Evolutionary conservation across 257 asterid genomes (phyloP).

Genomic region (Phtheirospermum japonicum): DNA sequence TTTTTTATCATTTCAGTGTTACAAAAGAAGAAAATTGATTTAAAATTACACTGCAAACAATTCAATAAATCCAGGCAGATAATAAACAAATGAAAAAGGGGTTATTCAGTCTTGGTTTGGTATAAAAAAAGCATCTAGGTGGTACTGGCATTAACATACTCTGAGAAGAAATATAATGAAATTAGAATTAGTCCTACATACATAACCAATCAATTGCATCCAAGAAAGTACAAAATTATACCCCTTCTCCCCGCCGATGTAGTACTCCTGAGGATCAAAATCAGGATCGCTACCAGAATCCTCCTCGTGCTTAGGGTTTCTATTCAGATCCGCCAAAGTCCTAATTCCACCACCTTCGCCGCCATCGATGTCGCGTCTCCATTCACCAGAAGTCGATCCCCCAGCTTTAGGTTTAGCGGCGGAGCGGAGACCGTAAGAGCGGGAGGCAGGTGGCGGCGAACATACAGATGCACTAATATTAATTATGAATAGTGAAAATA

Average conservation of each 20-base stretch:
- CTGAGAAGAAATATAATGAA: no score
- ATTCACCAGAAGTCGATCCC: constrained; percentile 29
- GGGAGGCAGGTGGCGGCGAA: constrained; percentile 44
- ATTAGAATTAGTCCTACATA: no score
- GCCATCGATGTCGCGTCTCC: constrained; percentile 36
- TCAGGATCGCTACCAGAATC: no score
- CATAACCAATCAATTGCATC: no score
- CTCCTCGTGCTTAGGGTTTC: no score
- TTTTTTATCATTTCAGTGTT: no score
- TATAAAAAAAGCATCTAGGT: constrained; percentile 31
- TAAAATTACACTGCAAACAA: not conserved
- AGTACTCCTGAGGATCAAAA: no score
- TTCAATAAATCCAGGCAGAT: not conserved
- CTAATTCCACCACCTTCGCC: constrained; percentile 41
- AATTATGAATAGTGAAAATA: no score
- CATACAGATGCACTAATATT: no score
- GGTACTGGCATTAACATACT: constrained; percentile 24
- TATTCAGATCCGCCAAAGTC: constrained; percentile 70
- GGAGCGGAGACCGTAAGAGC: constrained; percentile 47
- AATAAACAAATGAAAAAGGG: not conserved
- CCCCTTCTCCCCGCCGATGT: no score
- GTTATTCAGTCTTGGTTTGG: constrained; percentile 26
- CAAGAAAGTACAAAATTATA: no score
- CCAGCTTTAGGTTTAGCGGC: constrained; percentile 33
- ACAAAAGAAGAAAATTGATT: not conserved